A percentile compares a stretch with the other conserved stretches of the same genome.
Conservation (phyloP, 1,139 yeast species). For the Waltiozyma sp. region DNA sequence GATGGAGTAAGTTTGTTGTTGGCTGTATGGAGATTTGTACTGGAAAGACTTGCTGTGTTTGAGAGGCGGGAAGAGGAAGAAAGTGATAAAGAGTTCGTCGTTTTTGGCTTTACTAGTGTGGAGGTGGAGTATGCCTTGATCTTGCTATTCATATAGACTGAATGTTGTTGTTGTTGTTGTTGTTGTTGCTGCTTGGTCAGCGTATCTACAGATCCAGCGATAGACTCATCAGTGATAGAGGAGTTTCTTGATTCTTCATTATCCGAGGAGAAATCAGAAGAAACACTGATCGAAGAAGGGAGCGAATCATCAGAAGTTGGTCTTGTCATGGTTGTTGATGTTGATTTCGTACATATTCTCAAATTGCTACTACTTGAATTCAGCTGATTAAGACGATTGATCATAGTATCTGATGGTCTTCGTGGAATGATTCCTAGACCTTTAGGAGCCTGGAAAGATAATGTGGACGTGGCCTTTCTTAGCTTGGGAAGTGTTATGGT, state of each 20-base stretch:
- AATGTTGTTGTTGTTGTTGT: not conserved
- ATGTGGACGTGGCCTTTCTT: slow-evolving; percentile 2
- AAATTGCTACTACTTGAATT: not conserved
- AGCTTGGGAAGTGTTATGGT: slow-evolving; percentile 1
- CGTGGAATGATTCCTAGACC: slow-evolving; percentile 16
- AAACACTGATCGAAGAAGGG: slow-evolving; percentile 1
- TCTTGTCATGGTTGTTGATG: slow-evolving; percentile 12
- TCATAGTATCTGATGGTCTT: slow-evolving; percentile 16
- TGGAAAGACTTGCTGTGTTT: slow-evolving; percentile 7
- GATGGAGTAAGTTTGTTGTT: slow-evolving; percentile 25
- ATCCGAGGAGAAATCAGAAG: slow-evolving; percentile 13
- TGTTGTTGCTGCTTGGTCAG: not conserved
- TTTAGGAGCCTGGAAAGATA: slow-evolving; percentile 3
- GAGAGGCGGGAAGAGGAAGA: slow-evolving; percentile 1
- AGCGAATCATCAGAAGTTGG: slow-evolving; percentile 20
- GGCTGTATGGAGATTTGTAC: slow-evolving; percentile 7
- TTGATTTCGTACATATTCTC: slow-evolving; percentile 5
- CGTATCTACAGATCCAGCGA: slow-evolving; percentile 4
- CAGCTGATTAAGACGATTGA: not conserved
- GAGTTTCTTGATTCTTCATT: slow-evolving; percentile 18
- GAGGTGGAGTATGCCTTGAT: slow-evolving; percentile 5
- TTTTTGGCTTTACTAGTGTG: not conserved
- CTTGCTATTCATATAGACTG: not conserved
- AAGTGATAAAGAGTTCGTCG: not conserved
- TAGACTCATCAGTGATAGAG: slow-evolving; percentile 17